phyloP scores from a whole-genome alignment of 1,284 basidiomycete species.

The Chiua sp. region DNA sequence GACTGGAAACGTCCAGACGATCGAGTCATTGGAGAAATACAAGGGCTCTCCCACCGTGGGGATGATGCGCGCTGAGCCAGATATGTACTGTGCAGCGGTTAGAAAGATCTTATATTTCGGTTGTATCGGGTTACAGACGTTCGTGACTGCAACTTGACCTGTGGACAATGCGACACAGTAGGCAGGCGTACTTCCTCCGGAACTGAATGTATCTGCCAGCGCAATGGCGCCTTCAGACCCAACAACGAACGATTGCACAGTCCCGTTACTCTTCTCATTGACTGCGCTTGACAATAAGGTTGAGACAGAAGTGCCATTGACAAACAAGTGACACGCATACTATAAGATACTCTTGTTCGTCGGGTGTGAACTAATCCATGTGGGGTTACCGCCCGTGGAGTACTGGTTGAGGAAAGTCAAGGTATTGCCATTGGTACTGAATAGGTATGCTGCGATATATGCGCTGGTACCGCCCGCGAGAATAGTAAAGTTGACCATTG shows the following conservation, averaged over 20 bases:
- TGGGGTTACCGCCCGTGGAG: constrained; percentile 38
- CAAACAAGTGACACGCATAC: constrained; percentile 40
- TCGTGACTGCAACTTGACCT: constrained; percentile 63
- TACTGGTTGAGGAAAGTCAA: constrained; percentile 40
- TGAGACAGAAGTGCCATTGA: not conserved
- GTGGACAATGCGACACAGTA: constrained; percentile 56
- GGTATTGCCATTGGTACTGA: constrained; percentile 43
- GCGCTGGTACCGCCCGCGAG: constrained; percentile 54
- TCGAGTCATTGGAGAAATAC: constrained; percentile 47
- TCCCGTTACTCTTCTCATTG: constrained; percentile 59
- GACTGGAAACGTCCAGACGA: constrained; percentile 58
- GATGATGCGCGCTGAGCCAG: constrained; percentile 62
- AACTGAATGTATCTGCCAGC: constrained; percentile 52
- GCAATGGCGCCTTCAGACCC: constrained; percentile 47
- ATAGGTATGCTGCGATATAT: constrained; percentile 52
- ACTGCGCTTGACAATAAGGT: constrained; percentile 47
- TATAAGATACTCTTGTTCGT: constrained; percentile 57
- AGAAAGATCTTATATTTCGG: not conserved
- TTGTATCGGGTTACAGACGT: constrained; percentile 42
- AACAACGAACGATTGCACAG: constrained; percentile 63
- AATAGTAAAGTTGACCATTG: constrained; percentile 57
- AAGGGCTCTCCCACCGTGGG: constrained; percentile 46
- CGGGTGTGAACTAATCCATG: constrained; percentile 52
- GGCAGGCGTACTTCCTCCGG: constrained; percentile 58
- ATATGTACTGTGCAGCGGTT: constrained; percentile 49